A percentile compares a stretch with the other conserved stretches of the same genome.
Evolutionary conservation across 441 rosid genomes (phyloP).

Genomic region (Raphanus hybrid): DNA sequence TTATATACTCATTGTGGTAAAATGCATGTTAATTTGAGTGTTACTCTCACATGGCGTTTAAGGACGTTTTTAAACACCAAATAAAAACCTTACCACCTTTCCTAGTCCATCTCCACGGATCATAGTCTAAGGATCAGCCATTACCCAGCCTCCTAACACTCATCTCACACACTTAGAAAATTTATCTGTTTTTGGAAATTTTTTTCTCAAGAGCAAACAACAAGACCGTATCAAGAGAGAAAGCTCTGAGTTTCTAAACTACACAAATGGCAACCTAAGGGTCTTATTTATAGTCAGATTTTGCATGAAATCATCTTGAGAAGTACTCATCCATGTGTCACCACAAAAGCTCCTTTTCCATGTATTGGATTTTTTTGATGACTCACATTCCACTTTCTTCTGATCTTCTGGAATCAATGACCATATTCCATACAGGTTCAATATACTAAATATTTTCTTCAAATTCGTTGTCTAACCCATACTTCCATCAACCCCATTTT

Average conservation of each 20-base stretch:
- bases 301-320: not conserved
- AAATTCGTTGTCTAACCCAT: too few relatives aligned
- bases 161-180: not conserved
- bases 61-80: not conserved
- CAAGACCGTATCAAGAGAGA: not conserved
- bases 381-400: not conserved
- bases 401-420: too few relatives aligned
- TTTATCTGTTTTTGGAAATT: not conserved
- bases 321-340: not conserved
- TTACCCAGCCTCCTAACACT: not conserved
- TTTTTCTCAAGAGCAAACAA: not conserved
- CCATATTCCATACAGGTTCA: too few relatives aligned
- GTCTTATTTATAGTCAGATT: not conserved
- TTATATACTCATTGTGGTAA: not conserved
- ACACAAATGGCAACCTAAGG: not conserved
- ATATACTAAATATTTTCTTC: too few relatives aligned
- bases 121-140: not conserved
- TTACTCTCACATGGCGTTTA: not conserved
- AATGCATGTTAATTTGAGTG: not conserved
- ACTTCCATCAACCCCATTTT: too few relatives aligned
- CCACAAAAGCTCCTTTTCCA: not conserved
- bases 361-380: not conserved
- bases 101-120: not conserved
- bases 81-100: not conserved
- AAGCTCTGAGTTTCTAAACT: not conserved